Conservation (phyloP, 139 green algal species). For the Gonium pectorale region DNA sequence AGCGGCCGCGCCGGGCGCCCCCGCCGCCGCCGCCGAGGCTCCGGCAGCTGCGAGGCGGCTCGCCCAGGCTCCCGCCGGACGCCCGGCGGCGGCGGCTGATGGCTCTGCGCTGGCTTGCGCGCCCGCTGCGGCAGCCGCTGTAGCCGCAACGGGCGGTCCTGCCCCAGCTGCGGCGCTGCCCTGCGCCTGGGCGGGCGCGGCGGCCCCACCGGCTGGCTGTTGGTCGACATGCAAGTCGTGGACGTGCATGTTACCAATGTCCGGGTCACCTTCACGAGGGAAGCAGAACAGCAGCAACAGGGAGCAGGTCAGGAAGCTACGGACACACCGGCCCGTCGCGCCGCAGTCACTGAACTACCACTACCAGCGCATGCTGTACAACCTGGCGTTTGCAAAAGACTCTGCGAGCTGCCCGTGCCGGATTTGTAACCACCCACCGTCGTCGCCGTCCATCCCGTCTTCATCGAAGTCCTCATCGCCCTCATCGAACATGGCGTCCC, state of each 20-base stretch:
- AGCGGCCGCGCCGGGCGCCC: slow-evolving; percentile 17
- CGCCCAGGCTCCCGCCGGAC: not conserved
- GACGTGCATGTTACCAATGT: slow-evolving; percentile 68
- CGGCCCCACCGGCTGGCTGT: not conserved
- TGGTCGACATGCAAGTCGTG: slow-evolving; percentile 84
- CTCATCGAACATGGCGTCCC: slow-evolving; percentile 64
- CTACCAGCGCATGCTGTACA: too few species aligned
- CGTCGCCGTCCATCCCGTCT: slow-evolving; percentile 48
- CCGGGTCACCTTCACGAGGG: slow-evolving; percentile 40
- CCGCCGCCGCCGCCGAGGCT: not conserved
- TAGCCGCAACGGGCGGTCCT: not conserved
- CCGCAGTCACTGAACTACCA: too few species aligned
- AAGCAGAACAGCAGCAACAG: too few species aligned
- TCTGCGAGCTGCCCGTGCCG: too few species aligned
- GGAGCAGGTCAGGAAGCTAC: too few species aligned
- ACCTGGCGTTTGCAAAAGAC: too few species aligned
- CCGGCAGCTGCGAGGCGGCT: not conserved
- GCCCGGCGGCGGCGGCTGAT: not conserved
- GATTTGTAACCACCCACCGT: too few species aligned
- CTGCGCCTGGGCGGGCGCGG: not conserved
- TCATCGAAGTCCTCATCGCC: slow-evolving; percentile 61
- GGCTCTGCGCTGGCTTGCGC: too few species aligned
- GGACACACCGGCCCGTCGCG: too few species aligned
- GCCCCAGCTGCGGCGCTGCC: slow-evolving; percentile 13
- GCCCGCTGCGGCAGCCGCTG: slow-evolving; percentile 32